These are phyloP conservation scores for Candida golubevii DNA, from an alignment of 805 yeast genomes.

Conservation along the genomic window DNA sequence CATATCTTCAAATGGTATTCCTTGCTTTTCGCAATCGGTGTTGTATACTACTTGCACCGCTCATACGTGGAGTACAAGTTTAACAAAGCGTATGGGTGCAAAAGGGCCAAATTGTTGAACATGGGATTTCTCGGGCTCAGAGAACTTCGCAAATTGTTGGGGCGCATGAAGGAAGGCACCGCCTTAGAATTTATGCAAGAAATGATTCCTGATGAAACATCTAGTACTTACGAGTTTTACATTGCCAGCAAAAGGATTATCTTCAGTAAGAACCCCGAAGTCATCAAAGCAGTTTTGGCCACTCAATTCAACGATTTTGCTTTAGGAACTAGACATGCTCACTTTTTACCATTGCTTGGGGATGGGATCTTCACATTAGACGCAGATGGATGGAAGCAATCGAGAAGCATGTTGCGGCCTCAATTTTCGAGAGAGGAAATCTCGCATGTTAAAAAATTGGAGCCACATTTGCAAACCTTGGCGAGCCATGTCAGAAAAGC, in stretches of 20 bases:
- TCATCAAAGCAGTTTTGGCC: conserved; percentile 39
- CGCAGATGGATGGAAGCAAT: conserved; percentile 41
- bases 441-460: conserved; percentile 36
- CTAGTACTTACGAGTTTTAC: conserved; percentile 8
- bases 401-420: conserved; percentile 42
- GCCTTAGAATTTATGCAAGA: conserved; percentile 12
- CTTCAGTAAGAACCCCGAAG: conserved; percentile 37
- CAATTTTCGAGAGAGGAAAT: conserved; percentile 43
- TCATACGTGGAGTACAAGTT: conserved; percentile 8
- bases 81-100: conserved; percentile 12
- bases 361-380: conserved; percentile 43
- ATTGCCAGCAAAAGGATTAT: conserved; percentile 20
- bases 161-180: conserved; percentile 9
- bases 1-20: conserved; percentile 11
- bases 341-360: conserved; percentile 36
- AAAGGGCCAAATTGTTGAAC: conserved; percentile 2
- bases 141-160: conserved; percentile 5
- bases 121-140: conserved; percentile 11
- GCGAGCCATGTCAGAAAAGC: conserved; percentile 25
- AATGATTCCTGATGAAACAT: not conserved
- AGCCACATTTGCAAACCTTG: conserved; percentile 37
- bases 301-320: conserved; percentile 40
- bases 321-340: conserved; percentile 36
- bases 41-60: conserved; percentile 12
- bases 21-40: conserved; percentile 7